Conservation (phyloP, 345 rosid species). For the Linum usitatissimum region DNA sequence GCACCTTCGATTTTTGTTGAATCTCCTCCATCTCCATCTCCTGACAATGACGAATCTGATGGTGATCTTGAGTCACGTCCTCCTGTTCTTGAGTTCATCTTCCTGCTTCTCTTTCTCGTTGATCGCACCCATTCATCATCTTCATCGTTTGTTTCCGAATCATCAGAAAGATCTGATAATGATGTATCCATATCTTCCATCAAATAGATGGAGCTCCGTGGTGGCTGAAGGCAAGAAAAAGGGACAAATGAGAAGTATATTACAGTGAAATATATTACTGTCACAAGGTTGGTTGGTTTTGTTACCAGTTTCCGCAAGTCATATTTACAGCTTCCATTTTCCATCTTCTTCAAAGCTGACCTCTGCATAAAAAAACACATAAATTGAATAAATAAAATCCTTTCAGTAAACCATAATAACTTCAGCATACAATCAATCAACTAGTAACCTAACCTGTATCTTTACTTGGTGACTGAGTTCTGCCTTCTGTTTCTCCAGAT, state of each 20-base stretch:
- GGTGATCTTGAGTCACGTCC: constrained; percentile 12
- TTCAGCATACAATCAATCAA: background rate
- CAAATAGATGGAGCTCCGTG: constrained; percentile 33
- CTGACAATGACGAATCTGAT: constrained; percentile 18
- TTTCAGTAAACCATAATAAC: background rate
- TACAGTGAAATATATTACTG: background rate
- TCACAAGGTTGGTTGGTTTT: background rate
- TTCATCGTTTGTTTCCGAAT: constrained; percentile 21
- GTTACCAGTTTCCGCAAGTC: constrained; percentile 47
- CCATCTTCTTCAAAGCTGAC: constrained; percentile 28
- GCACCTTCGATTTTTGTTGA: constrained; percentile 14
- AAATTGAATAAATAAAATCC: background rate
- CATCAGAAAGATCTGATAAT: constrained; percentile 49
- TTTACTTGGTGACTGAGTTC: constrained; percentile 62
- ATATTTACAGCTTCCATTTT: constrained; percentile 27
- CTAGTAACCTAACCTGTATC: constrained; percentile 35
- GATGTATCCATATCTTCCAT: constrained; percentile 86
- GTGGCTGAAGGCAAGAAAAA: constrained; percentile 24
- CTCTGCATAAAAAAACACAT: constrained; percentile 22
- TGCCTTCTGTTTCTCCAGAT: constrained; percentile 50
- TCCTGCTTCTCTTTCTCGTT: constrained; percentile 22
- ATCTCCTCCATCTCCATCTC: constrained; percentile 4
- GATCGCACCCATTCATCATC: constrained; percentile 17
- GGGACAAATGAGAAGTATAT: background rate
- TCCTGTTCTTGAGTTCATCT: constrained; percentile 33